Percentiles rank a stretch among this genome's conserved stretches.
phyloP scores from a whole-genome alignment of 2,329 filamentous ascomycete genomes.

The Neofusicoccum umdonicola region DNA sequence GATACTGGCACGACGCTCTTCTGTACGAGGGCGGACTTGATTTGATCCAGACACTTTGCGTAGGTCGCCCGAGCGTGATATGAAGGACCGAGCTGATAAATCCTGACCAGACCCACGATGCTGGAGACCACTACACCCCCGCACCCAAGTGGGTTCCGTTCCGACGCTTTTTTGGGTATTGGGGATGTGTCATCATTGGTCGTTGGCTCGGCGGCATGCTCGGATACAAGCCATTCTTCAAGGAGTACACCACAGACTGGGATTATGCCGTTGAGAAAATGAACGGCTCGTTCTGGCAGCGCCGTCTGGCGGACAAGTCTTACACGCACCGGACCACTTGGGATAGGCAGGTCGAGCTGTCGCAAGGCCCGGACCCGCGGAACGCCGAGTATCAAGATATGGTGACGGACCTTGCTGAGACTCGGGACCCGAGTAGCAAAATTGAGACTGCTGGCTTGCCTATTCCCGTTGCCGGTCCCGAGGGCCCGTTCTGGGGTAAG shows the following conservation, averaged over 20 bases:
- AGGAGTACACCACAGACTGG: constrained; percentile 41
- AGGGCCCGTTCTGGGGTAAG: no score
- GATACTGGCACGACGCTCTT: constrained; percentile 31
- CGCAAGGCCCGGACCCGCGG: no score
- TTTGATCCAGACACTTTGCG: constrained; percentile 33
- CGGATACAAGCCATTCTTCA: constrained; percentile 40
- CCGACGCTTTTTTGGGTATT: constrained; percentile 25
- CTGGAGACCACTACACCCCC: constrained; percentile 38
- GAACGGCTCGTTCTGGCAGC: neutral
- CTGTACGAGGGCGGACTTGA: constrained; percentile 26
- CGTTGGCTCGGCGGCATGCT: constrained; percentile 39
- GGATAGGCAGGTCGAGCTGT: no score
- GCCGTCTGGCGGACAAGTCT: no score
- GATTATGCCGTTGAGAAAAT: constrained; percentile 21
- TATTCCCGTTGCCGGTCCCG: no score
- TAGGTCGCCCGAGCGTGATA: constrained; percentile 18
- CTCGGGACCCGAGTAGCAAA: no score
- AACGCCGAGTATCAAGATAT: no score
- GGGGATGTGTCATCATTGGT: constrained; percentile 34
- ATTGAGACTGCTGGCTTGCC: no score
- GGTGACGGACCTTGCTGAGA: no score
- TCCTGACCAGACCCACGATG: constrained; percentile 38
- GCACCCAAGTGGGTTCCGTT: constrained; percentile 32
- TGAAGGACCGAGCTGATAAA: neutral
- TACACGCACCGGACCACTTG: no score